These are phyloP conservation scores for Orychophragmus violaceus DNA, from an alignment of 345 rosid species.

Conservation along the genomic window DNA sequence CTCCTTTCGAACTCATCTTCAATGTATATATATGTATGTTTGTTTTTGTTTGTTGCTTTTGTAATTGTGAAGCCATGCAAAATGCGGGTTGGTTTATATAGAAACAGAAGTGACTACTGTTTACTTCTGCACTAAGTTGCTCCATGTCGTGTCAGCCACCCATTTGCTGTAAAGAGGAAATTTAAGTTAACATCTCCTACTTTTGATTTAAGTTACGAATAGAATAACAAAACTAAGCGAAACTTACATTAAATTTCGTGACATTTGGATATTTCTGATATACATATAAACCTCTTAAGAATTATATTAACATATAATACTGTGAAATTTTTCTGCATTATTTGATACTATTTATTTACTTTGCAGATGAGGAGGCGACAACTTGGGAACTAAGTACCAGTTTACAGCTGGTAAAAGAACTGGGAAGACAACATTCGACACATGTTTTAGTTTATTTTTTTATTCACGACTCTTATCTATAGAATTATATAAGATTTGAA, in stretches of 20 bases:
- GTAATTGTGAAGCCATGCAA: not conserved
- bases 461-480: not conserved
- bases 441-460: not conserved
- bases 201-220: not conserved
- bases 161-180: not conserved
- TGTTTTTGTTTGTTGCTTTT: not conserved
- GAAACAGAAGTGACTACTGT: not conserved
- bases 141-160: not conserved
- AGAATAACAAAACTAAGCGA: not conserved
- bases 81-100: not conserved
- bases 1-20: constrained; percentile 24
- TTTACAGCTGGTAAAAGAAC: not conserved
- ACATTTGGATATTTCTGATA: not conserved
- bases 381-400: not conserved
- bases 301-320: no score
- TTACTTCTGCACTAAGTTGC: not conserved
- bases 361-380: not conserved
- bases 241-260: not conserved
- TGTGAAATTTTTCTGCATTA: not conserved
- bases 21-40: not conserved
- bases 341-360: no score
- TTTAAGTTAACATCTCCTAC: not conserved
- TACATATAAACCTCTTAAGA: not conserved
- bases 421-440: not conserved
- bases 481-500: not conserved